Conservation (phyloP, 1,284 basidiomycete genomes). For the Pseudozyma tsukubaensis region DNA sequence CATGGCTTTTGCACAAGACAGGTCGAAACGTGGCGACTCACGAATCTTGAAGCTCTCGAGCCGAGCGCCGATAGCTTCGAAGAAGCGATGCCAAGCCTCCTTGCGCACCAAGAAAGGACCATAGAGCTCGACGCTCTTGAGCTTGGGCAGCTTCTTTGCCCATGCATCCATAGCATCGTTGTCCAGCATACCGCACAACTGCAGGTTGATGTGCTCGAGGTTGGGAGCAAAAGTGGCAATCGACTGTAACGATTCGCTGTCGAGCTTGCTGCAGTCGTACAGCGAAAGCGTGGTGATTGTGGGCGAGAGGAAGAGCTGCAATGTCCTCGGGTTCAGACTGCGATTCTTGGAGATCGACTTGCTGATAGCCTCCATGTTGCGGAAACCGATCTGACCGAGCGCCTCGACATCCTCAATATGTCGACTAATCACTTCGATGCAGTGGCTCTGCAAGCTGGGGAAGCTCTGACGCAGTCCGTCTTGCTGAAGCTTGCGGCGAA, state of each 20-base stretch:
- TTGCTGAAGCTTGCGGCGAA: constrained; percentile 32
- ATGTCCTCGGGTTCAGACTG: constrained; percentile 80
- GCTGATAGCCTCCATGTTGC: constrained; percentile 63
- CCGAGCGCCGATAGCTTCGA: constrained; percentile 74
- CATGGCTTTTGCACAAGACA: constrained; percentile 77
- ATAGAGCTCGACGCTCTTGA: constrained; percentile 82
- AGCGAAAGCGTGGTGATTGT: constrained; percentile 78
- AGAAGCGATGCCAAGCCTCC: constrained; percentile 81
- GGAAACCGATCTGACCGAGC: constrained; percentile 82
- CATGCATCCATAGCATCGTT: constrained; percentile 78
- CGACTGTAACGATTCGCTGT: constrained; percentile 54
- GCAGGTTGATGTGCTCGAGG: constrained; percentile 73
- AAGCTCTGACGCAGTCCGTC: constrained; percentile 69
- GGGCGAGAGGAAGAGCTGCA: constrained; percentile 83
- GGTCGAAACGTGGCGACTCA: constrained; percentile 84
- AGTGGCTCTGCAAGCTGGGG: constrained; percentile 79
- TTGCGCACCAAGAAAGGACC: constrained; percentile 88
- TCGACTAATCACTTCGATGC: constrained; percentile 85
- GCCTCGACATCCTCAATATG: constrained; percentile 91
- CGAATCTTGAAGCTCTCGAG: constrained; percentile 81
- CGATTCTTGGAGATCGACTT: constrained; percentile 84
- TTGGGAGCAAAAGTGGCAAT: constrained; percentile 60
- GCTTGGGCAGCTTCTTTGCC: constrained; percentile 75
- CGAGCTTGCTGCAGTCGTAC: constrained; percentile 82
- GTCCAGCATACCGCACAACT: constrained; percentile 87